Base-by-base conservation (phyloP, 345 rosid genomes). In the Eucalyptus shirleyi region DNA sequence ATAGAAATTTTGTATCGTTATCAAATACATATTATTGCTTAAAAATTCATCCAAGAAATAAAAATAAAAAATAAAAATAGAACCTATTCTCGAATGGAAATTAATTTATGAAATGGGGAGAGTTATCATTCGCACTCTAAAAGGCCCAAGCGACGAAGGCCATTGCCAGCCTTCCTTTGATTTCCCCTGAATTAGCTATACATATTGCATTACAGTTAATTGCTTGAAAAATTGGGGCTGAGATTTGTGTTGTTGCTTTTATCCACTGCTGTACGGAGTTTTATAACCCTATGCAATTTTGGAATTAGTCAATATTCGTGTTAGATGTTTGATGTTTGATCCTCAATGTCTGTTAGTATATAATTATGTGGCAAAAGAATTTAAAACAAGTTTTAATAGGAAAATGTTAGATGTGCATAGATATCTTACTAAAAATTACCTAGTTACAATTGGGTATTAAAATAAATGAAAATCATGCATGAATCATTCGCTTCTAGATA, bases 1-100 rank as follows among this genome's bases (percentile, higher is more conserved):
- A 10, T 34, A 53, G 5, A 19, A 53, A 19, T 53, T 53, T 53
- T 53, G 24, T 8, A 2, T 53, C 11, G 10, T 53, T 19, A 53
- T 53, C 59, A 53, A 19, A 53, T 4, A 53, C 0, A 2, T 53
- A 53, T 53, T 53, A 0, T 53, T 19, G 11, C 1, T 53, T 19
- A 53, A 5, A 53, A 8, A 53, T 4, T 53, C 4, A 0, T 53
- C 0, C 1, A 0, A 1, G 24, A 2, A 53, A 53, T 19, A 53
- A 1, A 19, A 53, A 50, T 50, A 16, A 53, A 19, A 19, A 53
- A 53, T 3, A 53, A 53, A 53, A 17, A 53, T 19, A 19, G 3
- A 51, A 51, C 4, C 10, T 53, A 53, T 53, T 53, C 4, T 19
- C 2, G 2, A 53, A 53, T 53, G 59, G 59, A 53, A 53, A 19